Base-by-base conservation (phyloP, 345 rosid genomes). In the Dipteronia sinensis region DNA sequence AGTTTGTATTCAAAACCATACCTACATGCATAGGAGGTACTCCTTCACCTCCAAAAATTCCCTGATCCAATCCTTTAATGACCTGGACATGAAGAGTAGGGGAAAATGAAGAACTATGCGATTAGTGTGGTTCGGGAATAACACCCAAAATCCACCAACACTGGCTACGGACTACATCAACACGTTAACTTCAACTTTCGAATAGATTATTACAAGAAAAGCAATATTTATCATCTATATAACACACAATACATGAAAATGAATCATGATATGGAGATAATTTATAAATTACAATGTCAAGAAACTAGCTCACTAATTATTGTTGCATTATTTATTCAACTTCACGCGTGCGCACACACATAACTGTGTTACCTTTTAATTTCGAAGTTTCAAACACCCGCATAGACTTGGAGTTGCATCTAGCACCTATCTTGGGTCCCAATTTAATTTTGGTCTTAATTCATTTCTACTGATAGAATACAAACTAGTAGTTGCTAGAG, bases 21-120 rank as follows among this genome's bases (percentile, higher is more conserved):
- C 98, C 98, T 58, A 89, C 88, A 73, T 81, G 85, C 99, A 95
- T 92, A 9, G 99, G 95, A 72, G 97, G 93, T 69, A 95, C 98
- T 79, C 96, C 99, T 74, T 90, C 93, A 6, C 97, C 97, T 55
- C 97, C 99, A 9, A 86, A 69, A 81, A 96, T 96, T 77, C 97
- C 99, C 82, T 93, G 98, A 82, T 96, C 98, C 79, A 96, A 80
- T 73, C 99, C 97, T 75, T 76, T 89, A 69, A 89, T 90, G 75
- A 95, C 98, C 99, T 95, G 85, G 56, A 73, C 27, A 81, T 11
- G 27, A 16, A 51, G 23, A 70, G 61, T 7, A 22, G 53, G 17
- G 6, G 42, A 69, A 27, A 46, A 47, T 13, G 61, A 69, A 23
- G 19, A 47, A 49, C 6, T 0, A 22, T 10, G 23, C 25, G 25